Base-by-base conservation (phyloP, 768 basidiomycete genomes). In the Termitomyces sp. region DNA sequence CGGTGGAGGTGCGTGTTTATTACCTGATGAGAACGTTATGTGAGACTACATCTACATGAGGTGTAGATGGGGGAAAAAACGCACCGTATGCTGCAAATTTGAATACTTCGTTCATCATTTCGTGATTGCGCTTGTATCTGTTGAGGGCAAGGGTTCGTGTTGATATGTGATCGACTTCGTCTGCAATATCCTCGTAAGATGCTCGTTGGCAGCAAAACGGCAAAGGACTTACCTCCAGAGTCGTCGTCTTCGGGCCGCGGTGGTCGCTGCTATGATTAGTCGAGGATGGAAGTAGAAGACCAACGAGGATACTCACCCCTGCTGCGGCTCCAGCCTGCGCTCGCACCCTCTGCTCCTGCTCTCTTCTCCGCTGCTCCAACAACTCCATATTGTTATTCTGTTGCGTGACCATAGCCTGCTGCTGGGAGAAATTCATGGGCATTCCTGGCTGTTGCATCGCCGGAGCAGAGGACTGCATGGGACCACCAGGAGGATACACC, bases 81-180 rank as follows among this genome's bases (percentile, higher is more conserved):
- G 34, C 54, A 79, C 90, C 83, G 64, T 84, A 88, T 0, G 87
- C 88, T 24, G 91, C 90, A 62, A 82, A 80, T 62, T 77, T 79
- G 70, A 93, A 92, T 1, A 93, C 87, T 43, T 88, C 88, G 66
- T 87, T 87, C 90, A 93, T 93, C 59, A 88, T 76, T 44, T 91
- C 91, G 65, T 93, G 89, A 65, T 93, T 93, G 6, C 90, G 84
- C 62, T 79, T 82, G 66, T 91, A 93, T 36, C 91, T 79, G 18
- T 84, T 81, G 36, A 88, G 65, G 7, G 91, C 88, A 16, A 92
- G 76, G 2, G 88, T 82, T 43, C 88, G 81, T 2, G 88, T 84
- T 0, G 91, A 88, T 58, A 92, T 87, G 58, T 79, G 75, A 58
- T 92, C 90, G 24, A 78, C 72, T 60, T 90, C 88, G 63, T 89